Percentiles rank a stretch among this genome's conserved stretches.
Evolutionary conservation across 2,329 filamentous ascomycete species (phyloP).

Genomic region (Aspergillus neotritici): DNA sequence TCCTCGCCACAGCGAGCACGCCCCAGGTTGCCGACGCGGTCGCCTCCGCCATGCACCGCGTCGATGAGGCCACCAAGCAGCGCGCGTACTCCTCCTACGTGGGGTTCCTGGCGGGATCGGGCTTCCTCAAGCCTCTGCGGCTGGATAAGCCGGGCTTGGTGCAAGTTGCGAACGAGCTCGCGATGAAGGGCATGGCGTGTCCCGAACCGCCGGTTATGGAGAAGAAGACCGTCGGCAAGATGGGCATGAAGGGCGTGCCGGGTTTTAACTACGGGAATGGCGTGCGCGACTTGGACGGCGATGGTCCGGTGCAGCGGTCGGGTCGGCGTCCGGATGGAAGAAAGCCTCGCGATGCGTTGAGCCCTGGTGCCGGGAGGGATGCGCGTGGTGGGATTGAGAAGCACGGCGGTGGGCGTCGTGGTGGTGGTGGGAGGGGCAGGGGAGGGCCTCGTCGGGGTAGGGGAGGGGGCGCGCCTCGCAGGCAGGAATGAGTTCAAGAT

Average conservation of each 20-base stretch:
- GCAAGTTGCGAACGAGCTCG: constrained; percentile 33
- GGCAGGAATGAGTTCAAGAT: no score
- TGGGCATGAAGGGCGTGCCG: constrained; percentile 36
- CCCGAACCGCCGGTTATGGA: constrained; percentile 35
- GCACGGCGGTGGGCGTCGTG: constrained; percentile 14
- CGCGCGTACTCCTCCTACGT: constrained; percentile 35
- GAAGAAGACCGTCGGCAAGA: constrained; percentile 34
- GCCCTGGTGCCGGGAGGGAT: constrained; percentile 17
- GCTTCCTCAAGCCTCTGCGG: constrained; percentile 26
- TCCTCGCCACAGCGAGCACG: constrained; percentile 29
- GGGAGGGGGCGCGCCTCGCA: background rate
- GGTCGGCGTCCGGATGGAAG: constrained; percentile 11
- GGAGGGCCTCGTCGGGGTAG: constrained; percentile 13
- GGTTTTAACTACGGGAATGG: constrained; percentile 28
- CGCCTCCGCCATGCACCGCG: constrained; percentile 20
- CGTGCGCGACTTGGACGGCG: constrained; percentile 7
- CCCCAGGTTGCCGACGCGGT: constrained; percentile 28
- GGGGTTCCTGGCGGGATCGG: constrained; percentile 32
- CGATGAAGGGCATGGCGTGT: constrained; percentile 33
- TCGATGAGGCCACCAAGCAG: constrained; percentile 30
- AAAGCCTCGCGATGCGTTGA: constrained; percentile 21
- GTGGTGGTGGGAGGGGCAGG: constrained; percentile 12
- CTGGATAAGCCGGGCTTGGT: constrained; percentile 32
- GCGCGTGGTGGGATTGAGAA: constrained; percentile 18
- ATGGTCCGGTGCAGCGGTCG: constrained; percentile 7